These are phyloP conservation scores for Hypoxylon sp. DNA, from an alignment of 2,329 filamentous ascomycete species.

Conservation along the genomic window DNA sequence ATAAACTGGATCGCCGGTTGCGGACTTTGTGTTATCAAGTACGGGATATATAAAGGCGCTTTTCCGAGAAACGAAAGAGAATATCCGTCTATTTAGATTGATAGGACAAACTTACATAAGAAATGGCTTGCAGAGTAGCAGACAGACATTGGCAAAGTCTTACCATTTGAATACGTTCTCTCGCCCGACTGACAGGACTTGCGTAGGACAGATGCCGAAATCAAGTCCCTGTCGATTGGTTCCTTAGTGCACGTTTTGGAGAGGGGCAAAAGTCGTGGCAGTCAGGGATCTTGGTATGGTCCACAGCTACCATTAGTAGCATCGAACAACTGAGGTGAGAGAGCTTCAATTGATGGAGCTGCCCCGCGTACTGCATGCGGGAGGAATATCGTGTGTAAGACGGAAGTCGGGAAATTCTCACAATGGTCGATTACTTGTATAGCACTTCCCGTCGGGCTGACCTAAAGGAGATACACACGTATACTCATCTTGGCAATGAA, in stretches of 20 bases:
- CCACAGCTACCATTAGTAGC: no score
- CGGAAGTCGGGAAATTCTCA: conserved; percentile 21
- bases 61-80: conserved; percentile 2
- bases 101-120: no score
- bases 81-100: no score
- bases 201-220: conserved; percentile 32
- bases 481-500: no score
- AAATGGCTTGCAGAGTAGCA: no score
- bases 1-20: conserved; percentile 14
- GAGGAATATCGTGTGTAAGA: conserved; percentile 5
- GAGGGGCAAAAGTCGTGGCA: conserved; percentile 33
- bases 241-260: conserved; percentile 27
- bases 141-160: no score
- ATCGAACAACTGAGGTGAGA: conserved; percentile 5
- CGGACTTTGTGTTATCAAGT: conserved; percentile 26
- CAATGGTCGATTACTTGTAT: conserved; percentile 8
- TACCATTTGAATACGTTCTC: no score
- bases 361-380: conserved; percentile 18
- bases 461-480: no score
- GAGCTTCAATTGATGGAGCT: conserved; percentile 23
- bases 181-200: no score
- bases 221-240: conserved; percentile 22
- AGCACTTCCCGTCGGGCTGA: not conserved
- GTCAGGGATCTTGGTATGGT: conserved; percentile 21
- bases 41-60: no score